Conservation (phyloP, 257 asterid genomes). For the Phtheirospermum japonicum region DNA sequence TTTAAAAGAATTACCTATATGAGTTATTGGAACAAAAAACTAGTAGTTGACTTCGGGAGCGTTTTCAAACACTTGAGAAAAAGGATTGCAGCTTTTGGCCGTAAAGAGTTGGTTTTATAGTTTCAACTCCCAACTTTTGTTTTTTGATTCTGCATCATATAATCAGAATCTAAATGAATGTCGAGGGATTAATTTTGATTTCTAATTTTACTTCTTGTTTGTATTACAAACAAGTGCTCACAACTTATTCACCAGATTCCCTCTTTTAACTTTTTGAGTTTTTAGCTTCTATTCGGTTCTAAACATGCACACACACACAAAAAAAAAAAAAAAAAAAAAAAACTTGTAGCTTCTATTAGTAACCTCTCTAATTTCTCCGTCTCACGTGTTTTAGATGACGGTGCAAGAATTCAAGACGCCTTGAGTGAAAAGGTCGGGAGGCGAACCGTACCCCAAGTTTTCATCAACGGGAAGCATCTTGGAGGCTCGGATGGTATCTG, state of each 20-base stretch:
- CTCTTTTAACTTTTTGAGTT: background rate
- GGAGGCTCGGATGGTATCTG: slow-evolving; percentile 95
- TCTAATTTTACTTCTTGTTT: too few species aligned
- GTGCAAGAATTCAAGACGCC: slow-evolving; percentile 72
- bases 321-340: too few species aligned
- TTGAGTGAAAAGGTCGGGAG: slow-evolving; percentile 63
- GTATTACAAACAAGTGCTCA: too few species aligned
- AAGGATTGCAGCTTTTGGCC: background rate
- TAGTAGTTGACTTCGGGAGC: background rate
- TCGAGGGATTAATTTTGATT: background rate
- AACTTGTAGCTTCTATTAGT: background rate
- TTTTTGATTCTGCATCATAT: background rate
- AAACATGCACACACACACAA: too few species aligned
- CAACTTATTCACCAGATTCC: background rate
- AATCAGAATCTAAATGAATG: background rate
- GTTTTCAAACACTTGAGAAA: background rate
- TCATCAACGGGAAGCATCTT: slow-evolving; percentile 78
- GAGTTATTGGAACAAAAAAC: background rate
- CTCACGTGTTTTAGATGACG: slow-evolving; percentile 53
- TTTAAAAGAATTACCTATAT: too few species aligned
- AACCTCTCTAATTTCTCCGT: background rate
- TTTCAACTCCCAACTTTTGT: background rate
- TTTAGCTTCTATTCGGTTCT: background rate
- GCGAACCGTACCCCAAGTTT: slow-evolving; percentile 91
- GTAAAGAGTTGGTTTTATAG: background rate